Evolutionary conservation across 164 flowering plant genomes (phyloP).

Genomic region (Vitis amurensis): DNA sequence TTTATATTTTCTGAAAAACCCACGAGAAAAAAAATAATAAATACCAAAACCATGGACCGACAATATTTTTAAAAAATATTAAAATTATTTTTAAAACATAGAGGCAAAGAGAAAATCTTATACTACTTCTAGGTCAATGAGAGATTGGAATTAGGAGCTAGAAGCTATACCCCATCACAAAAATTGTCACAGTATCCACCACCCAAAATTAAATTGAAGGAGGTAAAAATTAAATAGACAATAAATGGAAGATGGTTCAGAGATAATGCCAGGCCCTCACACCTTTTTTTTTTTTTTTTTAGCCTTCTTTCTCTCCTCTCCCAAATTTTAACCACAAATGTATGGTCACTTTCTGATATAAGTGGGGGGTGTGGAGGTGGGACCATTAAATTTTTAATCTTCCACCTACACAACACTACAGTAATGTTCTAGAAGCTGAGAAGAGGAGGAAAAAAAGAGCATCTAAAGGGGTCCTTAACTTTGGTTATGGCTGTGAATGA

Average conservation of each 20-base stretch:
- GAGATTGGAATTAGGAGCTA: too few species aligned
- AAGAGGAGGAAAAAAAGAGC: too few species aligned
- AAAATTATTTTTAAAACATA: too few species aligned
- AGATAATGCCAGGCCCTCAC: not conserved
- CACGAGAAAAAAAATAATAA: too few species aligned
- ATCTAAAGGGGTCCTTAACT: not conserved
- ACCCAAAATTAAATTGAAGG: not conserved
- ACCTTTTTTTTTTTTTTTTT: not conserved
- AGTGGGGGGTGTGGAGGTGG: slow-evolving; percentile 40
- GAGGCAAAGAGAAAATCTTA: too few species aligned
- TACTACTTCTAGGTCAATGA: too few species aligned
- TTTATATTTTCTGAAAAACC: too few species aligned
- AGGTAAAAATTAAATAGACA: not conserved
- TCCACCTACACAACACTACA: slow-evolving; percentile 10
- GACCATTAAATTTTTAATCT: slow-evolving; percentile 19
- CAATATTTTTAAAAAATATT: too few species aligned
- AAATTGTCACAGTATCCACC: not conserved
- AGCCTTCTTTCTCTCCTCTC: not conserved
- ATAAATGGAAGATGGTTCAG: not conserved
- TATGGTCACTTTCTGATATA: slow-evolving; percentile 41
- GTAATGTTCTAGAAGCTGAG: too few species aligned
- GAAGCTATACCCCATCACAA: not conserved
- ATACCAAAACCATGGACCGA: too few species aligned
- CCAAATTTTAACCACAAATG: slow-evolving; percentile 9
- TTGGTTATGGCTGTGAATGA: slow-evolving; percentile 9